Evolutionary conservation across 2,329 filamentous ascomycete genomes (phyloP).

Genomic region (Fusarium sp.): DNA sequence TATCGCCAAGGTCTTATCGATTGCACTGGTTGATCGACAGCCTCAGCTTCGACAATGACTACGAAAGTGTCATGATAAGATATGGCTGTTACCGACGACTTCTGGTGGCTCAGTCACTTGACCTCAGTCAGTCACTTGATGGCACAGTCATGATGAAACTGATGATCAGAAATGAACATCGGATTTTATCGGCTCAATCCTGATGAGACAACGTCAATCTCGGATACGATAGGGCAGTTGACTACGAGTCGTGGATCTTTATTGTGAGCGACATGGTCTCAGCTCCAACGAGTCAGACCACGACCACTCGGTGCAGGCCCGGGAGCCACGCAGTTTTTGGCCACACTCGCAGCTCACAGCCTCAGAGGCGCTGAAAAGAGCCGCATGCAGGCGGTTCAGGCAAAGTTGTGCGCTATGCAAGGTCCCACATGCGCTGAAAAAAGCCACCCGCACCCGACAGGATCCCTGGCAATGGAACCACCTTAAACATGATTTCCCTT

Average conservation of each 20-base stretch:
- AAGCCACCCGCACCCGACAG: slow-evolving; percentile 6
- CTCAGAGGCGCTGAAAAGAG: slow-evolving; percentile 26
- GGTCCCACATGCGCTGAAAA: slow-evolving; percentile 16
- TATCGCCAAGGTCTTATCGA: slow-evolving; percentile 18
- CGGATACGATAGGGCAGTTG: slow-evolving; percentile 11
- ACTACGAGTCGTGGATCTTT: slow-evolving; percentile 18
- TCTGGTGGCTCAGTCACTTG: not conserved
- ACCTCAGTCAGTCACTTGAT: not conserved
- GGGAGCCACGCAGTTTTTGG: not conserved
- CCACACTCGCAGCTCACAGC: slow-evolving; percentile 3
- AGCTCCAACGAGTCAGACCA: slow-evolving; percentile 22
- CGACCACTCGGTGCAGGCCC: not conserved
- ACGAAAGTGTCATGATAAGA: slow-evolving; percentile 25
- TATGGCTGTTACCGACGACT: slow-evolving; percentile 2
- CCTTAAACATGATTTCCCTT: slow-evolving; percentile 30
- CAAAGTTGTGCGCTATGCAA: slow-evolving; percentile 37
- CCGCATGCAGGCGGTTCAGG: slow-evolving; percentile 36
- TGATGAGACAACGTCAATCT: not conserved
- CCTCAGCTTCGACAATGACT: slow-evolving; percentile 2
- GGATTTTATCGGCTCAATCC: slow-evolving; percentile 30
- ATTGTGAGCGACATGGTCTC: slow-evolving; percentile 28
- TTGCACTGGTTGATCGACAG: slow-evolving; percentile 18
- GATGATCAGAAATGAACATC: slow-evolving; percentile 14
- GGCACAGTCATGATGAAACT: slow-evolving; percentile 17
- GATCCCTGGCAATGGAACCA: slow-evolving; percentile 28